Percentiles rank a stretch among this genome's conserved stretches.
phyloP scores from a whole-genome alignment of 306 rosid genomes.

The Sicyos baderoa region DNA sequence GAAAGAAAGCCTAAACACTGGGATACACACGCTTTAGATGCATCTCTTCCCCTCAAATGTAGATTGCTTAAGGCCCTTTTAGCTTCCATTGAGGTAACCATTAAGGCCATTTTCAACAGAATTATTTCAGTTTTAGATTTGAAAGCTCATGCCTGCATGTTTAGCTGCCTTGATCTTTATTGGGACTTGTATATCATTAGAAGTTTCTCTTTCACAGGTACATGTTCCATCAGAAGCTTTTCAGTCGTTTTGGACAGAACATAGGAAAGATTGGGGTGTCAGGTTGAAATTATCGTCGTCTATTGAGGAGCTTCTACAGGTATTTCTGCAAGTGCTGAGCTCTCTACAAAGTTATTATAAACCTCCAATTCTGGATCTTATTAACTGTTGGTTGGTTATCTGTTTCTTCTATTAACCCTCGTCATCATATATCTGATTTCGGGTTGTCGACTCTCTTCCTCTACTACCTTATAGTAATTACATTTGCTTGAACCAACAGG shows the following conservation, averaged over 20 bases:
- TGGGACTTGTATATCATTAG: neutral
- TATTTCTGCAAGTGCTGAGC: conserved; percentile 16
- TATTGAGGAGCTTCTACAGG: conserved; percentile 74
- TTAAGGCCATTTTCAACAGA: neutral
- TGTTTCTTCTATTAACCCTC: neutral
- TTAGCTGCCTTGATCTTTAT: neutral
- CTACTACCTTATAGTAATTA: neutral
- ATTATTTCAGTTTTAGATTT: neutral
- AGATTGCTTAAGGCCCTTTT: conserved; percentile 69
- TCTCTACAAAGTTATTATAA: neutral
- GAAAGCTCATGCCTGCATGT: conserved; percentile 1
- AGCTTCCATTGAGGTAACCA: conserved; percentile 67
- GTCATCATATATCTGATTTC: neutral
- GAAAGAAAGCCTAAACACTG: conserved; percentile 31
- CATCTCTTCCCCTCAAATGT: conserved; percentile 60
- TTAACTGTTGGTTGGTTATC: conserved; percentile 9
- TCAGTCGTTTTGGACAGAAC: conserved; percentile 67
- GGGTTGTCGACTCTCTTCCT: neutral
- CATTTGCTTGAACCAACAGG: neutral
- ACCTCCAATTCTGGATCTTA: neutral
- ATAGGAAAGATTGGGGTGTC: conserved; percentile 64
- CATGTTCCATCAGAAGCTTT: conserved; percentile 79
- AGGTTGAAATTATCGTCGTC: conserved; percentile 60
- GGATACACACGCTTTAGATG: conserved; percentile 38
- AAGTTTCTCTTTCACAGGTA: conserved; percentile 44